A percentile compares a stretch with the other conserved stretches of the same genome.
These are phyloP conservation scores for Trametes maxima DNA, from an alignment of 768 basidiomycete genomes.

Conservation along the genomic window DNA sequence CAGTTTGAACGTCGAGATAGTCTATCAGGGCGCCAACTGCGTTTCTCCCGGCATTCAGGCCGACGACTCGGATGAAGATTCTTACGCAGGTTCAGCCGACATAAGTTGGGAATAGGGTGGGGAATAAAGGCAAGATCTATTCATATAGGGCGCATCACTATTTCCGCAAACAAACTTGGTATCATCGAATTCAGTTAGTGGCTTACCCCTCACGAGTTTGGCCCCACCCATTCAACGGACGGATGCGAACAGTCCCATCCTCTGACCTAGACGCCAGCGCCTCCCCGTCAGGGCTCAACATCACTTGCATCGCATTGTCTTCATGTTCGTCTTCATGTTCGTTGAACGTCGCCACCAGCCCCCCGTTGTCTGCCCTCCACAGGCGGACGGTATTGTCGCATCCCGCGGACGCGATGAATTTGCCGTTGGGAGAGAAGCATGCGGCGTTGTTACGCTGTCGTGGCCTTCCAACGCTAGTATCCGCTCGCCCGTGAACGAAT, in stretches of 20 bases:
- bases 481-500: conserved; percentile 13
- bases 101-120: too few species aligned
- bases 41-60: too few species aligned
- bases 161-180: too few species aligned
- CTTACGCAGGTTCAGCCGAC: too few species aligned
- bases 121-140: too few species aligned
- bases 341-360: conserved; percentile 11
- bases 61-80: too few species aligned
- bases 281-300: conserved; percentile 33
- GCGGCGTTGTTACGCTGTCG: conserved; percentile 15
- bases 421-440: conserved; percentile 34
- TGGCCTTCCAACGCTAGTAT: background rate
- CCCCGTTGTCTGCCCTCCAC: conserved; percentile 23
- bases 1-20: too few species aligned
- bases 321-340: conserved; percentile 29
- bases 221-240: conserved; percentile 2
- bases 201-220: background rate
- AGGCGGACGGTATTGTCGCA: conserved; percentile 32
- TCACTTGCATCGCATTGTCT: conserved; percentile 26
- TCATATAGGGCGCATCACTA: too few species aligned
- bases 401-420: conserved; percentile 32
- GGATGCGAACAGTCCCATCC: conserved; percentile 25
- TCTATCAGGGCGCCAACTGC: too few species aligned
- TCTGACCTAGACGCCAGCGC: conserved; percentile 24
- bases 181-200: too few species aligned